Evolutionary conservation across 139 green algal genomes (phyloP), one percentile per base, ranked within the genome.

Genomic region (Chlamydomonas urium): DNA sequence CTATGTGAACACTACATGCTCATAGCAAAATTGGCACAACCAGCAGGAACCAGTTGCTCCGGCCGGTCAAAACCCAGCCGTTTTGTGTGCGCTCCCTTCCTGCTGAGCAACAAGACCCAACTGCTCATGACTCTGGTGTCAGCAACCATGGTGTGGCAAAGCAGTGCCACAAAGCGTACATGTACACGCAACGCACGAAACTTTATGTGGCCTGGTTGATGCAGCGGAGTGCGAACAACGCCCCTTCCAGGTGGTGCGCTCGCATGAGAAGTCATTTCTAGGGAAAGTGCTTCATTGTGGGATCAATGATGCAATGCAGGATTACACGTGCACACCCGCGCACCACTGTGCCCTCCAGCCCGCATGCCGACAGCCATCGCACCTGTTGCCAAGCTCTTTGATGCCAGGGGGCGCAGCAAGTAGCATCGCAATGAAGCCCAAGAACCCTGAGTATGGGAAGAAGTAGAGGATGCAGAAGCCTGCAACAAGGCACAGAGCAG

Each of bases 401-500:
- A 63, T 17, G 6, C 6, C 53, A 63, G 53, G 19, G 17, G 53
- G 53, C 24, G 53, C 24, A 8, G 19, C 53, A 14, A 63, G 19
- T 14, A 21, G 6, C 53, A 63, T 63, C 6, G 53, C 53, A 8
- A 63, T 31, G n/a, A 63, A 17, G n/a, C 53, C 53, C 53, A 63
- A 34, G n/a, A 63, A 26, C 26, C 53, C 53, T 8, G 17, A 34
- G 53, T 63, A 63, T 14, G 53, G 53, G 53, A 63, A 63, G 53
- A 63, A 63, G 53, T 63, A 63, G 17, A 63, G n/a, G 17, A 63
- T 63, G 53, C 53, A 63, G 53, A 63, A 63, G n/a, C 53, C n/a
- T n/a, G n/a, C n/a, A n/a, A n/a, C n/a, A n/a, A n/a, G n/a, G n/a
- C n/a, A n/a, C n/a, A n/a, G n/a, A n/a, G n/a, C n/a, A n/a, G n/a